Evolutionary conservation across 306 rosid genomes (phyloP).

Genomic region (Phaseolus lunatus): DNA sequence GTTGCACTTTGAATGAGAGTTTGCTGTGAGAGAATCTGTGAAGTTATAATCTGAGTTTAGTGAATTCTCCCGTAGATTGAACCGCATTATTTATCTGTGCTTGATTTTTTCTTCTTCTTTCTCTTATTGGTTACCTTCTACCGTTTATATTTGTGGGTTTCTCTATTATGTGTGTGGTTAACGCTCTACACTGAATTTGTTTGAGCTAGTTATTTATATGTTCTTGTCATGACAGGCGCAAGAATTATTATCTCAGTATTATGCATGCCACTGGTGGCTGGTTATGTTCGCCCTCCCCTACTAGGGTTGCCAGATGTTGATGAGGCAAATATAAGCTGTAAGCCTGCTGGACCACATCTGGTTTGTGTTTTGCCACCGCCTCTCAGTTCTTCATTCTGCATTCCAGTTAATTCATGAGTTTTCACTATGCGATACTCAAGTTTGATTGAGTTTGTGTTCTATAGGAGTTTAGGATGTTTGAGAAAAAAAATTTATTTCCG

Average conservation of each 20-base stretch:
- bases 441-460: slow-evolving; percentile 36
- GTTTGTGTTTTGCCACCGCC: slow-evolving; percentile 93
- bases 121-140: too few relatives aligned
- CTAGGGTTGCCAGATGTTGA: slow-evolving; percentile 87
- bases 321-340: slow-evolving; percentile 80
- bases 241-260: slow-evolving; percentile 83
- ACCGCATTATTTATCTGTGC: too few relatives aligned
- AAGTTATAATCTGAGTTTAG: too few relatives aligned
- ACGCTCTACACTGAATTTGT: too few relatives aligned
- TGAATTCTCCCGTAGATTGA: too few relatives aligned
- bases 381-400: slow-evolving; percentile 90
- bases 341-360: slow-evolving; percentile 95
- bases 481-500: slow-evolving; percentile 31
- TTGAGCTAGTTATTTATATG: too few relatives aligned
- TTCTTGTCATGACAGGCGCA: slow-evolving; percentile 64
- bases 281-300: slow-evolving; percentile 90
- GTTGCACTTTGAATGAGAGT: too few relatives aligned
- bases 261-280: slow-evolving; percentile 93
- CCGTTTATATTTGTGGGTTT: too few relatives aligned
- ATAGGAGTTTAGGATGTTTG: slow-evolving; percentile 25
- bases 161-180: too few relatives aligned
- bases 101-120: too few relatives aligned
- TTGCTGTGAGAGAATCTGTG: too few relatives aligned
- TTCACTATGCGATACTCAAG: slow-evolving; percentile 33
- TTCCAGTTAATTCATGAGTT: slow-evolving; percentile 69